Evolutionary conservation across 768 basidiomycete species (phyloP), one percentile per base, ranked within the genome.

Genomic region (Filobasidium wieringae): DNA sequence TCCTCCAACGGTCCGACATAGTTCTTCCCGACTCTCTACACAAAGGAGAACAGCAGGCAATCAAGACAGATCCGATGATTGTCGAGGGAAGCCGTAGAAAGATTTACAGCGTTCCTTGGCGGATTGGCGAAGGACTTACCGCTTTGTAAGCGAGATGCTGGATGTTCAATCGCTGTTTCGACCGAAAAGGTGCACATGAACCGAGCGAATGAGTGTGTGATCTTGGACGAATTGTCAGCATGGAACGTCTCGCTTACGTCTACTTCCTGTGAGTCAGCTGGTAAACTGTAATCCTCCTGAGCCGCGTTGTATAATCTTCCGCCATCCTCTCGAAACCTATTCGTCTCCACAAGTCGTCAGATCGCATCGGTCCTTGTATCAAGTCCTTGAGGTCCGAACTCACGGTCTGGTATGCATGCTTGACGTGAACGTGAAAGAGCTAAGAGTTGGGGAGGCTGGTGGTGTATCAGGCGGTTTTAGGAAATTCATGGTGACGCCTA

Each of bases 251-350:
- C n/a, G 22, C 45, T 51, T 19, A 51, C 22, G 26, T 54, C 40
- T 12, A 54, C 40, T 17, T 36, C 26, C 33, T 36, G 33, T 26
- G 22, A 5, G 14, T 39, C 24, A n/a, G 37, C 33, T 4, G 36
- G 37, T 15, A 54, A 24, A 24, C 24, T 24, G 19, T 39, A 54
- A 8, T 55, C 32, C 31, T 43, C 54, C 43, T 55, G 54, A 45
- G 54, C 43, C 9, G 54, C 54, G 26, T 43, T 55, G 22, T 43
- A 55, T 17, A 55, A 41, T 31, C 54, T 15, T 27, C 54, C 54
- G 11, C 43, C 54, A 45, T 55, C 54, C 19, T 55, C 40, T n/a
- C 54, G n/a, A 43, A 55, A 55, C 29, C 54, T 55, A 41, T 37
- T 24, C 1, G 3, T 40, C 37, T 4, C 11, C 22, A 22, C 19